A percentile compares a stretch with the other conserved stretches of the same genome.
These are phyloP conservation scores for Malbranchea cinnamomea DNA, from an alignment of 2,329 filamentous ascomycete genomes.

Conservation along the genomic window DNA sequence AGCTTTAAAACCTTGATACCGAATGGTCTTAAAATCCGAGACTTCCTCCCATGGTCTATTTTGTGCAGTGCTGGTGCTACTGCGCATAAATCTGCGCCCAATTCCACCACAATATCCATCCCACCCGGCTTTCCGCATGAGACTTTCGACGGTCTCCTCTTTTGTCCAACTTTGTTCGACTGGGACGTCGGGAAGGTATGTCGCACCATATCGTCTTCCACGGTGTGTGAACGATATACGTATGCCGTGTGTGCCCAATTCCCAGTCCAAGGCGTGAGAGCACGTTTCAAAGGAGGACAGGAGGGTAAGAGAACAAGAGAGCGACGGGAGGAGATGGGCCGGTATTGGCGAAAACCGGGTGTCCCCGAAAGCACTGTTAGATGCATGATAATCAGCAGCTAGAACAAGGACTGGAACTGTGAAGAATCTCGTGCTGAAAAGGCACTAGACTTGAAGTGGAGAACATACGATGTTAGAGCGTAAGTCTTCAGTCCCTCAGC, in stretches of 20 bases:
- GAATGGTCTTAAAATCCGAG: slow-evolving; percentile 55
- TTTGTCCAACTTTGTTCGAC: slow-evolving; percentile 88
- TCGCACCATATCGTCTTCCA: slow-evolving; percentile 61
- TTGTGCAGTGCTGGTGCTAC: slow-evolving; percentile 19
- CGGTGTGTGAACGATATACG: slow-evolving; percentile 70
- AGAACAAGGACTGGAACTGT: slow-evolving; percentile 3
- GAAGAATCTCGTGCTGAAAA: slow-evolving; percentile 1
- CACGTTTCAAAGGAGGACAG: slow-evolving; percentile 73
- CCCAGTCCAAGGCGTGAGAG: slow-evolving; percentile 65
- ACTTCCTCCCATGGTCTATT: slow-evolving; percentile 56
- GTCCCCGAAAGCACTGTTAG: slow-evolving; percentile 45
- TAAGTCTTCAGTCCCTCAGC: slow-evolving; percentile 61
- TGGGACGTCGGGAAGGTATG: slow-evolving; percentile 85
- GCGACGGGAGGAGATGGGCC: slow-evolving; percentile 29
- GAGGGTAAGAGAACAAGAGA: slow-evolving; percentile 55
- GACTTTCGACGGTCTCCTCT: slow-evolving; percentile 74
- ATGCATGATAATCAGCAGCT: slow-evolving; percentile 4
- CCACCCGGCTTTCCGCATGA: slow-evolving; percentile 95
- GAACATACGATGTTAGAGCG: slow-evolving; percentile 57
- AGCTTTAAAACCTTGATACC: slow-evolving; percentile 76
- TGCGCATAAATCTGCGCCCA: slow-evolving; percentile 23
- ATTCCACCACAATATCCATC: slow-evolving; percentile 35
- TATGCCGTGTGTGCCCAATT: slow-evolving; percentile 70
- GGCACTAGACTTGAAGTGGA: slow-evolving; percentile 2
- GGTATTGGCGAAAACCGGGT: slow-evolving; percentile 46